These are phyloP conservation scores for Nicotiana sylvestris DNA, from an alignment of 257 asterid species.

Conservation along the genomic window DNA sequence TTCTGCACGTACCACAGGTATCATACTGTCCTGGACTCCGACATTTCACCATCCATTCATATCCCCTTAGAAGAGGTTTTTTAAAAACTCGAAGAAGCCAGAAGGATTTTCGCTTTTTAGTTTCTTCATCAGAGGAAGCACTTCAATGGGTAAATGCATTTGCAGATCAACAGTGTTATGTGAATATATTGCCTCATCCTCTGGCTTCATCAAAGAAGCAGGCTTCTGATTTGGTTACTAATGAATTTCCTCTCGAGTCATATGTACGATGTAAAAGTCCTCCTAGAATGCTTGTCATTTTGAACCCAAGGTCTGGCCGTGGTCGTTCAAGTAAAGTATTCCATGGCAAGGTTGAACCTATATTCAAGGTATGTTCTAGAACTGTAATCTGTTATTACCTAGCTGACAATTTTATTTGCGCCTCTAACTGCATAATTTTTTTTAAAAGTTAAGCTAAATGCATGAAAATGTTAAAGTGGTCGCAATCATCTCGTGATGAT, in stretches of 20 bases:
- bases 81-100: slow-evolving; percentile 59
- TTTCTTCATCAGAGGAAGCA: slow-evolving; percentile 81
- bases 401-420: background rate
- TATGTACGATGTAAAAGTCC: slow-evolving; percentile 76
- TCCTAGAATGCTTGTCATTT: slow-evolving; percentile 89
- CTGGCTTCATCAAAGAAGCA: slow-evolving; percentile 68
- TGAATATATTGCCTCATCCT: slow-evolving; percentile 91
- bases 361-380: slow-evolving; percentile 65
- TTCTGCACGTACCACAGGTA: slow-evolving; percentile 47
- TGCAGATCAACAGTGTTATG: slow-evolving; percentile 96
- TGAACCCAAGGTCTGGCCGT: slow-evolving; percentile 95
- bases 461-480: background rate
- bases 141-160: slow-evolving; percentile 92
- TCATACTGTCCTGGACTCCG: slow-evolving; percentile 86
- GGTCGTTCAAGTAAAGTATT: slow-evolving; percentile 97
- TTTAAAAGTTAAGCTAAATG: background rate
- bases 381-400: background rate
- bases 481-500: background rate
- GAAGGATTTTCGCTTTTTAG: slow-evolving; percentile 80
- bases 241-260: slow-evolving; percentile 81
- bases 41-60: slow-evolving; percentile 87
- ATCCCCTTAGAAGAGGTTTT: slow-evolving; percentile 62
- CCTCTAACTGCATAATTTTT: background rate
- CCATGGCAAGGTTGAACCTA: slow-evolving; percentile 81
- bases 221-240: slow-evolving; percentile 51